Conservation (phyloP, 1,284 basidiomycete genomes). For the Farysia itapuensis region DNA sequence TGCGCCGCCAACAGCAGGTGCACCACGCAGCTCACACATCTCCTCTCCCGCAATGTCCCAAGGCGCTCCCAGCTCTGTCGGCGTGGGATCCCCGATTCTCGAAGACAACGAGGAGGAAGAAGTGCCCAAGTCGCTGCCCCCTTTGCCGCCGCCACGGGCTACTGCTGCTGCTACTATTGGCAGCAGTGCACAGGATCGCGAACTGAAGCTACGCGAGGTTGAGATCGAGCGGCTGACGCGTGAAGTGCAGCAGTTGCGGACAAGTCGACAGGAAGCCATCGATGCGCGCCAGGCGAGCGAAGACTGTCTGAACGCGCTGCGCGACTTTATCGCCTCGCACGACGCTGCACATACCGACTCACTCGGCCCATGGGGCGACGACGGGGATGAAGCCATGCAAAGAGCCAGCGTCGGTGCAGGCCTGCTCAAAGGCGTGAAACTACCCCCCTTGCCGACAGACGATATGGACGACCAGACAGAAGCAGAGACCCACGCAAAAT, state of each 20-base stretch:
- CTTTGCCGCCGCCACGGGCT: slow-evolving; percentile 6
- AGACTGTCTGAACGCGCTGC: slow-evolving; percentile 44
- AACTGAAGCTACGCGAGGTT: slow-evolving; percentile 43
- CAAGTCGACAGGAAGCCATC: slow-evolving; percentile 45
- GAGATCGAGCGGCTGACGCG: slow-evolving; percentile 41
- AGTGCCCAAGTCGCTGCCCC: slow-evolving; percentile 2
- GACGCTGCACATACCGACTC: slow-evolving; percentile 33
- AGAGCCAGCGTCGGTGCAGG: slow-evolving; percentile 28
- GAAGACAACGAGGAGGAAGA: slow-evolving; percentile 37
- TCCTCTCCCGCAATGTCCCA: slow-evolving; percentile 31
- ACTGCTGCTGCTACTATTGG: slow-evolving; percentile 10
- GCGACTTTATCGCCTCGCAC: slow-evolving; percentile 41
- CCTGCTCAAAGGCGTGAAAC: slow-evolving; percentile 41
- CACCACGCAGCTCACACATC: slow-evolving; percentile 5
- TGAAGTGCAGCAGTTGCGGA: slow-evolving; percentile 37
- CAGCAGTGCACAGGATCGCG: slow-evolving; percentile 13
- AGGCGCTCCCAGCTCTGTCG: slow-evolving; percentile 25
- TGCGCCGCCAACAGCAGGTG: slow-evolving; percentile 2
- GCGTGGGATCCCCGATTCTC: slow-evolving; percentile 33
- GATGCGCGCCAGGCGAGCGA: slow-evolving; percentile 55
- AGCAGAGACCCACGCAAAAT: slow-evolving; percentile 1
- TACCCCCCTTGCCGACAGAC: slow-evolving; percentile 51
- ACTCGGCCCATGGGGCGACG: slow-evolving; percentile 16
- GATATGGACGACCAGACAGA: slow-evolving; percentile 40
- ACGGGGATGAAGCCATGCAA: slow-evolving; percentile 24